Percentiles rank a stretch among this genome's conserved stretches.
Conservation (phyloP, 257 asterid species). For the Capsicum chinense region DNA sequence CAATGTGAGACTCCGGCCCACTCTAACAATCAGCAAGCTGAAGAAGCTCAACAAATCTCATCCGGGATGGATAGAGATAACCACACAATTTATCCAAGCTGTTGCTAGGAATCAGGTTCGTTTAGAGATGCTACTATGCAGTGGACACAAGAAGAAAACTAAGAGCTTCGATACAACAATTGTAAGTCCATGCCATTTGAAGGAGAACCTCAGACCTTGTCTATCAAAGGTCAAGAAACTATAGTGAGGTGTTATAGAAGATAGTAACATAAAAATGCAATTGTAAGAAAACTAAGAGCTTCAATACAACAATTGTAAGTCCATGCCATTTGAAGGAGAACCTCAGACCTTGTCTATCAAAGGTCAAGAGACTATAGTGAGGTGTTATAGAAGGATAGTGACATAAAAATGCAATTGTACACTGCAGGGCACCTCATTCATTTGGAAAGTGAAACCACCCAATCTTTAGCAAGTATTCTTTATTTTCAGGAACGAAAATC, state of each 20-base stretch:
- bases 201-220: neutral
- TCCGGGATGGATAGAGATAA: neutral
- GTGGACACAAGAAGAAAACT: neutral
- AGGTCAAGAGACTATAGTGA: neutral
- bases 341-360: neutral
- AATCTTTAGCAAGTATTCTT: neutral
- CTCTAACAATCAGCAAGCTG: neutral
- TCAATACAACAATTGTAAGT: neutral
- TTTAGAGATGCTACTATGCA: neutral
- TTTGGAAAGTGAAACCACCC: neutral
- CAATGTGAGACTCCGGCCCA: too few species aligned
- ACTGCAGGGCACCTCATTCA: neutral
- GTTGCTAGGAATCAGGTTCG: neutral
- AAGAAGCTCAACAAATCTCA: neutral
- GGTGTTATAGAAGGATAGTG: neutral
- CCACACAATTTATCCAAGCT: neutral
- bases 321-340: conserved; percentile 2
- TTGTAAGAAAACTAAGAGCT: neutral
- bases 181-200: neutral
- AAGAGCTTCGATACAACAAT: conserved; percentile 3
- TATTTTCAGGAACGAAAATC: conserved; percentile 5
- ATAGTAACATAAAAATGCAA: neutral
- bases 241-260: neutral
- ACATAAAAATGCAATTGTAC: neutral
- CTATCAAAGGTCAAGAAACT: neutral